These are phyloP conservation scores for Didymella glomerata DNA, from an alignment of 2,329 filamentous ascomycete genomes.

Conservation along the genomic window DNA sequence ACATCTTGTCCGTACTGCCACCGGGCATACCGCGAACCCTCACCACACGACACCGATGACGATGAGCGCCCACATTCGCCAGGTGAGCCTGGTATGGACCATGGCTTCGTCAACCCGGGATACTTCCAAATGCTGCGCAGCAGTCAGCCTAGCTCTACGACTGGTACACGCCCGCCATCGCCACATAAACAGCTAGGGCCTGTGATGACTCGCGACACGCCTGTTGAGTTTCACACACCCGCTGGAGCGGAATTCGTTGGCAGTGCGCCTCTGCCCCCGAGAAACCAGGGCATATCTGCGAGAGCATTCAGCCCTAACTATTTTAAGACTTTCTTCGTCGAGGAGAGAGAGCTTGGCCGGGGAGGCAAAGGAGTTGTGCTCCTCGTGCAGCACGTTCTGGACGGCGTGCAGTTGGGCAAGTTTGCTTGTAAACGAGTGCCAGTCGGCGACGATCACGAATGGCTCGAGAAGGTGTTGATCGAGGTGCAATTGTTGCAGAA, in stretches of 20 bases:
- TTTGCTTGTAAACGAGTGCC: slow-evolving; percentile 98
- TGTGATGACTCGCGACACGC: slow-evolving; percentile 33
- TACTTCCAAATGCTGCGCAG: slow-evolving; percentile 93
- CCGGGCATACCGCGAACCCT: slow-evolving; percentile 67
- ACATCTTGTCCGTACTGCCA: slow-evolving; percentile 91
- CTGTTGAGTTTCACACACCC: slow-evolving; percentile 52
- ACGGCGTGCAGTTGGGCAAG: slow-evolving; percentile 84
- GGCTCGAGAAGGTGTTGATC: slow-evolving; percentile 92
- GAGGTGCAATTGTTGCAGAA: slow-evolving; percentile 94
- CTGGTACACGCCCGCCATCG: slow-evolving; percentile 57
- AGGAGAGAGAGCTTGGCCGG: slow-evolving; percentile 83
- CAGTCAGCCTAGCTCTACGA: slow-evolving; percentile 62
- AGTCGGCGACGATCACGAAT: slow-evolving; percentile 89
- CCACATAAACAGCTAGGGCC: slow-evolving; percentile 57
- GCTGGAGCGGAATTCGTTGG: slow-evolving; percentile 60
- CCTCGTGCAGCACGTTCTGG: slow-evolving; percentile 90
- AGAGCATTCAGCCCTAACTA: slow-evolving; percentile 92
- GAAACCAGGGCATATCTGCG: slow-evolving; percentile 75
- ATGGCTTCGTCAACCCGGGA: slow-evolving; percentile 84
- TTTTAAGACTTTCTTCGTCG: slow-evolving; percentile 91
- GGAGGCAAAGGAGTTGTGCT: slow-evolving; percentile 95
- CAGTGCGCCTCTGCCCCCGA: slow-evolving; percentile 53
- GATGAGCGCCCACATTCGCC: slow-evolving; percentile 44
- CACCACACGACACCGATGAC: slow-evolving; percentile 43
- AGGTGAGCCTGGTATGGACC: slow-evolving; percentile 51